Percentiles rank a stretch among this genome's conserved stretches.
Conservation (phyloP, 495 filamentous ascomycete species). For the Cercophora sp. region DNA sequence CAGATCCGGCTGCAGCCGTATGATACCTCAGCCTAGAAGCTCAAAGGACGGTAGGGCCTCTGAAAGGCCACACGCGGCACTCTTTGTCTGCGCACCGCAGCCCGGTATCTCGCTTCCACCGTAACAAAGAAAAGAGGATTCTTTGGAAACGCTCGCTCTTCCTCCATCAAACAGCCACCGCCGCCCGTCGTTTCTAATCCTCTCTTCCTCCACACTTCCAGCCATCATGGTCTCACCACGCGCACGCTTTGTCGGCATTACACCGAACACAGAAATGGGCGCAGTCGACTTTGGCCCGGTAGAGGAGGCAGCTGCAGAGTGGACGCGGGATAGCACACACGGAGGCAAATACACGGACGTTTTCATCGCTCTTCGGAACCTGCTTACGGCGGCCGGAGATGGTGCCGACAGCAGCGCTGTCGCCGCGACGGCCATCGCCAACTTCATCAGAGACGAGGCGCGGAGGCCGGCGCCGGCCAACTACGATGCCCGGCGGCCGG, state of each 20-base stretch:
- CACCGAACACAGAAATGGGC: slow-evolving; percentile 5
- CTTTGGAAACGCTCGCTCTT: slow-evolving; percentile 5
- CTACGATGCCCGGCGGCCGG: neutral
- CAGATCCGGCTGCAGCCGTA: slow-evolving; percentile 2
- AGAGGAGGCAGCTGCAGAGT: slow-evolving; percentile 3
- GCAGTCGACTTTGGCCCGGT: slow-evolving; percentile 6
- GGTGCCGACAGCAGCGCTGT: slow-evolving; percentile 3
- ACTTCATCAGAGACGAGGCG: slow-evolving; percentile 6
- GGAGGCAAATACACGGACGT: slow-evolving; percentile 5
- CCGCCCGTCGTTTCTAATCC: slow-evolving; percentile 3
- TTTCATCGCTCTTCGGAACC: slow-evolving; percentile 6
- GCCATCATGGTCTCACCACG: slow-evolving; percentile 6
- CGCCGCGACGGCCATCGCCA: slow-evolving; percentile 5
- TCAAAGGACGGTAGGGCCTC: slow-evolving; percentile 5
- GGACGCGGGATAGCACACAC: slow-evolving; percentile 5
- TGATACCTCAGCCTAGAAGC: slow-evolving; percentile 5
- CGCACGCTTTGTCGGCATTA: slow-evolving; percentile 5
- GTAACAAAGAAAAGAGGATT: slow-evolving; percentile 3
- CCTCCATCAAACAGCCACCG: neutral
- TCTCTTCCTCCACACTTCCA: slow-evolving; percentile 3
- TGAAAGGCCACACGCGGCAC: slow-evolving; percentile 5
- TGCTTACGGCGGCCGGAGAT: slow-evolving; percentile 6
- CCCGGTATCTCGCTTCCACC: slow-evolving; percentile 5
- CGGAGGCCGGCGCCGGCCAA: neutral
- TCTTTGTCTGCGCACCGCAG: slow-evolving; percentile 4